Conservation (phyloP, 2,329 filamentous ascomycete species). For the Epicoccum sorghinum region DNA sequence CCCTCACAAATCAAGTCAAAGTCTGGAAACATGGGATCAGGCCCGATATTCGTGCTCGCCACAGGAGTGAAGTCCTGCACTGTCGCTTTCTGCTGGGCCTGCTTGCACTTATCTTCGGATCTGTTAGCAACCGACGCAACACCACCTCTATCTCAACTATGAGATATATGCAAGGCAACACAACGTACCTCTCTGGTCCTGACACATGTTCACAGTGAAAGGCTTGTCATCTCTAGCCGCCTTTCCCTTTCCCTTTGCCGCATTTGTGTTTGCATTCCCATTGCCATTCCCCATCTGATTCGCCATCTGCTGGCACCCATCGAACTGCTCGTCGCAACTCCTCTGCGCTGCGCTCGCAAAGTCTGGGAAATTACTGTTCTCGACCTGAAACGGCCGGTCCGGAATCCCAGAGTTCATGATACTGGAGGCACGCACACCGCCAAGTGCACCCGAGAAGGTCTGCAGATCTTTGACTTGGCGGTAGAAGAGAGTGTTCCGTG, state of each 20-base stretch:
- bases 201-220: constrained; percentile 29
- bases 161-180: too few relatives aligned
- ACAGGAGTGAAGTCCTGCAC: constrained; percentile 38
- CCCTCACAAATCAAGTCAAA: constrained; percentile 47
- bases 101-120: constrained; percentile 33
- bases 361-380: constrained; percentile 57
- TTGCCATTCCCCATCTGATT: constrained; percentile 42
- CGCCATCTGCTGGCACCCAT: constrained; percentile 56
- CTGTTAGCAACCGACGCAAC: neutral
- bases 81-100: constrained; percentile 33
- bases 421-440: constrained; percentile 59
- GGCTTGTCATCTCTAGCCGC: neutral
- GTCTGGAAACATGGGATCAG: constrained; percentile 46
- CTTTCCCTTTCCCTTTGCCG: constrained; percentile 4
- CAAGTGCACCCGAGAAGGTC: constrained; percentile 55
- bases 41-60: constrained; percentile 43
- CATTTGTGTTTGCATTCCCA: neutral
- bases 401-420: constrained; percentile 56
- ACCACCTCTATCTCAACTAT: too few relatives aligned
- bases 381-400: constrained; percentile 51
- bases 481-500: constrained; percentile 42
- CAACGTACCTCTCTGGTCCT: constrained; percentile 30
- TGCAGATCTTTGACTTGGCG: constrained; percentile 42
- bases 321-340: constrained; percentile 68
- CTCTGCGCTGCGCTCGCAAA: constrained; percentile 63